Conservation (phyloP, 306 rosid genomes). For the Vachellia collinsii region DNA sequence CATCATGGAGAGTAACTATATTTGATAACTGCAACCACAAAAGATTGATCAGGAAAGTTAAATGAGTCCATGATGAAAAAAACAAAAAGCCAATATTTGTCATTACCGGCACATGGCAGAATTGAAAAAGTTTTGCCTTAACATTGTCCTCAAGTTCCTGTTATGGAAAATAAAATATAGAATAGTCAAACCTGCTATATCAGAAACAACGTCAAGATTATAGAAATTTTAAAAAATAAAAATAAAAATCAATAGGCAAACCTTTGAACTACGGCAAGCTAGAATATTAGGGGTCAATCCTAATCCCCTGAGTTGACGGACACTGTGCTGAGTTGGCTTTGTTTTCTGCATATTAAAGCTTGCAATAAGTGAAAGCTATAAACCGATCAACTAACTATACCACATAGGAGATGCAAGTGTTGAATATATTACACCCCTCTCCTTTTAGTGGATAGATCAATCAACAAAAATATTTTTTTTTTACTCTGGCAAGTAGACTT, state of each 20-base stretch:
- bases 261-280: conserved; percentile 90
- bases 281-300: conserved; percentile 85
- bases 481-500: not conserved
- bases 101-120: conserved; percentile 94
- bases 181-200: conserved; percentile 28
- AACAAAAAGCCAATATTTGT: conserved; percentile 29
- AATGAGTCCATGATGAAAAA: not conserved
- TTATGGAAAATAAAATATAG: conserved; percentile 28
- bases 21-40: conserved; percentile 65
- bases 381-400: not conserved
- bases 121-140: conserved; percentile 79
- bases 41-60: conserved; percentile 10
- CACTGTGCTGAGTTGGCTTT: conserved; percentile 93
- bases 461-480: not conserved
- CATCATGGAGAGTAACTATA: conserved; percentile 86
- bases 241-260: conserved; percentile 37
- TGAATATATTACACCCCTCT: not conserved
- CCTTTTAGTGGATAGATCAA: not conserved
- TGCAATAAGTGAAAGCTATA: conserved; percentile 2
- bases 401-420: conserved; percentile 11
- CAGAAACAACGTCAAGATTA: conserved; percentile 8
- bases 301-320: conserved; percentile 83
- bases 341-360: conserved; percentile 65
- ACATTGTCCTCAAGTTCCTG: conserved; percentile 86
- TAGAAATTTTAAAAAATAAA: not conserved